Percentiles rank a stretch among this genome's conserved stretches.
Conservation (phyloP, 768 basidiomycete genomes). For the Exidia glandulosa region DNA sequence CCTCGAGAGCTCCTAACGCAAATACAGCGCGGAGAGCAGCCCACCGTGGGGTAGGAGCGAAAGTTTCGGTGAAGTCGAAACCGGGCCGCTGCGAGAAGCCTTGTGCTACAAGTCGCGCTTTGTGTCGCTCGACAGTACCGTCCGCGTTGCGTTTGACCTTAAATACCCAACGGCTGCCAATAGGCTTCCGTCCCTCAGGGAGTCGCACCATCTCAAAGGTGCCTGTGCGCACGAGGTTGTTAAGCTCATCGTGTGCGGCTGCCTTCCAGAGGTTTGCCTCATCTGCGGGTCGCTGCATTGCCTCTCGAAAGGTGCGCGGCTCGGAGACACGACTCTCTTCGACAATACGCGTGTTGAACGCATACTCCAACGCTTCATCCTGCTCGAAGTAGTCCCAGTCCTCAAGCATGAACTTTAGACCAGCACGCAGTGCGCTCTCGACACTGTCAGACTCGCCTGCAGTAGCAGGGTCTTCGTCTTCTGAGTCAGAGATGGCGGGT, state of each 20-base stretch:
- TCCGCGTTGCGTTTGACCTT: constrained; percentile 13
- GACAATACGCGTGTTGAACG: background rate
- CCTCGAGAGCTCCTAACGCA: constrained; percentile 11
- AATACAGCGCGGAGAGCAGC: constrained; percentile 15
- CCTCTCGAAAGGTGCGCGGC: background rate
- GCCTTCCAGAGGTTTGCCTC: constrained; percentile 5
- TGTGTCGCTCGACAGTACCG: constrained; percentile 13
- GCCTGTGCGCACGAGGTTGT: constrained; percentile 3
- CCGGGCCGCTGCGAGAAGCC: constrained; percentile 28
- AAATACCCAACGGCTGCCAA: constrained; percentile 17
- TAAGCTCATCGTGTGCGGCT: constrained; percentile 11
- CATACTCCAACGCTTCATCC: background rate
- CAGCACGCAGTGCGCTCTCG: background rate
- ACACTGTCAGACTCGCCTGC: background rate
- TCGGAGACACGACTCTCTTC: background rate
- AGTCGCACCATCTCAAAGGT: constrained; percentile 6
- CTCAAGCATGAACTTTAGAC: background rate
- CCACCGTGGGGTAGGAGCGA: constrained; percentile 17
- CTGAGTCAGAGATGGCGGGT: background rate
- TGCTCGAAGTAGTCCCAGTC: background rate
- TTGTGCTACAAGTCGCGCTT: constrained; percentile 27
- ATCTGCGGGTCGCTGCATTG: background rate
- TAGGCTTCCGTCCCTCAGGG: constrained; percentile 10
- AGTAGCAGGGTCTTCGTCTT: background rate
- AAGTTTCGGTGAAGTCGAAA: constrained; percentile 25